phyloP scores from a whole-genome alignment of 1,284 basidiomycete species.

The Cryptococcus sp. region DNA sequence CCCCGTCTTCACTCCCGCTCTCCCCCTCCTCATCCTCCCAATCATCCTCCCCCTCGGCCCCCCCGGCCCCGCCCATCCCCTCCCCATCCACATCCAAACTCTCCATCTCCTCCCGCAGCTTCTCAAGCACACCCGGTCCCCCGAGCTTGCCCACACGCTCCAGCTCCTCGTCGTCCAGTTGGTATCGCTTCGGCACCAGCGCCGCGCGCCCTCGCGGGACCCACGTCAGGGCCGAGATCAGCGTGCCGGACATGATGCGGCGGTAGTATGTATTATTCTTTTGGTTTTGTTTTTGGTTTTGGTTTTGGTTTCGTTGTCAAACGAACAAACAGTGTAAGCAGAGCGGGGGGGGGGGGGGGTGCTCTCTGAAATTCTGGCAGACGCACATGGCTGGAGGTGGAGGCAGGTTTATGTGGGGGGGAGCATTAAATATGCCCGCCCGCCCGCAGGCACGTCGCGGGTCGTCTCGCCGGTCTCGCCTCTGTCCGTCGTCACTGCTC shows the following conservation, averaged over 20 bases:
- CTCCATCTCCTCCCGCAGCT: constrained; percentile 71
- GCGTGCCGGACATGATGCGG: constrained; percentile 48
- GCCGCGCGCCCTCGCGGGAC: constrained; percentile 75
- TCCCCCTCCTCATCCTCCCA: constrained; percentile 27
- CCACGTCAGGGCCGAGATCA: constrained; percentile 63
- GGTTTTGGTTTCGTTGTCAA: not conserved
- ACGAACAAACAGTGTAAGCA: not conserved
- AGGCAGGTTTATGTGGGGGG: not conserved
- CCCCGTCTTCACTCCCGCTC: constrained; percentile 35
- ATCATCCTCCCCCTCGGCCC: constrained; percentile 68
- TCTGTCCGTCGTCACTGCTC: too few species aligned
- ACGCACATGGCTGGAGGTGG: not conserved
- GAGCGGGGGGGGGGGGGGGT: not conserved
- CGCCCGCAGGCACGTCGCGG: too few species aligned
- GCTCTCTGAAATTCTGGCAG: constrained; percentile 1
- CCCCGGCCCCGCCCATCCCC: constrained; percentile 53
- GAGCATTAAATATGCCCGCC: too few species aligned
- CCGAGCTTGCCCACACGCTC: constrained; percentile 86
- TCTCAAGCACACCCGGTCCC: constrained; percentile 74
- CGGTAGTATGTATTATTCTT: not conserved
- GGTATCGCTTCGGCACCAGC: constrained; percentile 79
- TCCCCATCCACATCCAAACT: constrained; percentile 55
- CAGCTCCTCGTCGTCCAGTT: constrained; percentile 86
- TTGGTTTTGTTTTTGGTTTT: not conserved
- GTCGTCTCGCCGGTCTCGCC: too few species aligned